Percentiles rank a stretch among this genome's conserved stretches.
These are phyloP conservation scores for Ascochyta fabae DNA, from an alignment of 2,329 filamentous ascomycete genomes.

Conservation along the genomic window DNA sequence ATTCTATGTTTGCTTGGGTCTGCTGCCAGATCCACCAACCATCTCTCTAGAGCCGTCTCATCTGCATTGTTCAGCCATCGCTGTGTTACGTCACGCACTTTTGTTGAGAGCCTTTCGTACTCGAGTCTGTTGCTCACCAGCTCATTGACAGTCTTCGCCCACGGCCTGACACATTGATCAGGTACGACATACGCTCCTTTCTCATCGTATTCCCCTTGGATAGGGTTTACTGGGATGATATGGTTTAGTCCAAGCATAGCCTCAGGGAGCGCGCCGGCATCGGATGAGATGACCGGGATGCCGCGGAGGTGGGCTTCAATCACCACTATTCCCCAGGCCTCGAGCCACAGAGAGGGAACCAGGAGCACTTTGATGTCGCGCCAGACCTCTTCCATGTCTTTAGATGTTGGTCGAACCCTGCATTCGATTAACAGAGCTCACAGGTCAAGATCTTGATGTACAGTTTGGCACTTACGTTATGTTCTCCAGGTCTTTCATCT, in stretches of 20 bases:
- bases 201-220: background rate
- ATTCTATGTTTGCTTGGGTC: too few species aligned
- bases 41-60: background rate
- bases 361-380: constrained; percentile 8
- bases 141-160: background rate
- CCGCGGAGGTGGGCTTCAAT: constrained; percentile 12
- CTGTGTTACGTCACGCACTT: background rate
- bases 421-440: background rate
- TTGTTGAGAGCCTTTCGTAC: background rate
- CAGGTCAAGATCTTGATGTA: too few species aligned
- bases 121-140: background rate
- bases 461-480: background rate
- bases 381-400: constrained; percentile 11
- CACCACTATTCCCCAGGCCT: constrained; percentile 10
- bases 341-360: constrained; percentile 11
- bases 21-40: background rate
- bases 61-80: background rate
- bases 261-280: constrained; percentile 5
- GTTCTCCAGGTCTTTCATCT: background rate
- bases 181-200: background rate
- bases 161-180: background rate
- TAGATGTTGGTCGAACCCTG: constrained; percentile 1
- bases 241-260: constrained; percentile 9
- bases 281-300: constrained; percentile 9
- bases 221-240: background rate